Evolutionary conservation across 2,329 filamentous ascomycete genomes (phyloP).

Genomic region (Monosporascus sp.): DNA sequence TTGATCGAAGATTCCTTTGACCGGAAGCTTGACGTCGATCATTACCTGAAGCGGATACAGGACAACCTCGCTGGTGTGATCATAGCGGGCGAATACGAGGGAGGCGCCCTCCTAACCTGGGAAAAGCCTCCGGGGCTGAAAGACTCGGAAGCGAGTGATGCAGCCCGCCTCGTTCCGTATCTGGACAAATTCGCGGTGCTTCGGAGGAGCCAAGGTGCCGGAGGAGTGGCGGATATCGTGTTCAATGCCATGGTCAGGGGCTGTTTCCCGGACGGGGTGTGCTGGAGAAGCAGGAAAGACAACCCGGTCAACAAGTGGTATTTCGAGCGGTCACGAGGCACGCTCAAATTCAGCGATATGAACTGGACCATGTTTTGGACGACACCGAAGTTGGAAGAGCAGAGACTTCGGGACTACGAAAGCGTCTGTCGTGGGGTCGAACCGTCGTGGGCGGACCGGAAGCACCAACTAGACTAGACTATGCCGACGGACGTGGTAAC

Average conservation of each 20-base stretch:
- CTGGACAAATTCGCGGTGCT: slow-evolving; percentile 96
- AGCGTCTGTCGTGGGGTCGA: slow-evolving; percentile 63
- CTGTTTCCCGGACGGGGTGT: slow-evolving; percentile 84
- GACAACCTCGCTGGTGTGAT: slow-evolving; percentile 84
- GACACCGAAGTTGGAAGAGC: slow-evolving; percentile 56
- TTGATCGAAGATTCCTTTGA: slow-evolving; percentile 93
- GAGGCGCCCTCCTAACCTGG: slow-evolving; percentile 92
- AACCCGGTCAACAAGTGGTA: slow-evolving; percentile 99
- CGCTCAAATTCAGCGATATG: slow-evolving; percentile 72
- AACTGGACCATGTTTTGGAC: slow-evolving; percentile 99
- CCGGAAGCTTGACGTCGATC: slow-evolving; percentile 73
- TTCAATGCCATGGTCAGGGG: slow-evolving; percentile 92
- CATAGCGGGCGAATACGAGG: slow-evolving; percentile 94
- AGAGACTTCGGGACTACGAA: slow-evolving; percentile 64
- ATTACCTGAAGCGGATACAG: slow-evolving; percentile 79
- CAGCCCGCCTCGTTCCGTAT: slow-evolving; percentile 75
- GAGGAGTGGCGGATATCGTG: slow-evolving; percentile 90
- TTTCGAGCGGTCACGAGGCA: slow-evolving; percentile 83
- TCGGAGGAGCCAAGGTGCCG: slow-evolving; percentile 80
- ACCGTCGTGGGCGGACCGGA: slow-evolving; percentile 60
- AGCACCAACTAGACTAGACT: slow-evolving; percentile 51
- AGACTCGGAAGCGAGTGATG: slow-evolving; percentile 49
- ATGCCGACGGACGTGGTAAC: too few relatives aligned
- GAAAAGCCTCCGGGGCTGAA: slow-evolving; percentile 64
- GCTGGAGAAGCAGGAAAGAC: slow-evolving; percentile 83